Conservation (phyloP, 768 basidiomycete species). For the Amanita rubescens region DNA sequence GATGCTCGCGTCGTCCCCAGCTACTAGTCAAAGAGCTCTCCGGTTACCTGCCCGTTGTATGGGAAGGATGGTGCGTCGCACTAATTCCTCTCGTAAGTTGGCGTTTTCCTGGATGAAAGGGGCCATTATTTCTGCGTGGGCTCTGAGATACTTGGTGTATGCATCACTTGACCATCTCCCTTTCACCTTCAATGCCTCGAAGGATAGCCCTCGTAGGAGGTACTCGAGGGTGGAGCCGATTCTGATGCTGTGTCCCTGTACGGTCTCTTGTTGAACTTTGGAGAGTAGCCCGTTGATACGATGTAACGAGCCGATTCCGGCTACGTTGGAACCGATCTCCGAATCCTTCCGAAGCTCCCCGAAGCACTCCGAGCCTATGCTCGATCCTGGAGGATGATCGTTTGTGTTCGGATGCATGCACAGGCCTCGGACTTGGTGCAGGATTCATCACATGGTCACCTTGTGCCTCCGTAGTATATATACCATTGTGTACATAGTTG, state of each 20-base stretch:
- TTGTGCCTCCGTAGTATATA: no score
- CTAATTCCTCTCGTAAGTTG: neutral
- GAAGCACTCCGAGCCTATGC: no score
- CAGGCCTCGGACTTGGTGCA: no score
- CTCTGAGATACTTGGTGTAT: neutral
- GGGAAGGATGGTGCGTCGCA: neutral
- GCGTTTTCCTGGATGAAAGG: constrained; percentile 1
- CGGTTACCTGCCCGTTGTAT: neutral
- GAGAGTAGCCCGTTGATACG: constrained; percentile 9
- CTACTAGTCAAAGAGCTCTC: neutral
- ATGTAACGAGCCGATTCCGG: no score
- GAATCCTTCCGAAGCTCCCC: no score
- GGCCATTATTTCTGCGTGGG: constrained; percentile 3
- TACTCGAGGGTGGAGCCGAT: constrained; percentile 3
- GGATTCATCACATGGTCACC: no score
- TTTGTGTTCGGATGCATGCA: no score
- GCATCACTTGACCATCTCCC: constrained; percentile 7
- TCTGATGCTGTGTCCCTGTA: constrained; percentile 21
- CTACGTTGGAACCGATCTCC: no score
- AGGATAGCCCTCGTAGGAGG: neutral
- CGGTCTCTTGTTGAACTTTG: constrained; percentile 6
- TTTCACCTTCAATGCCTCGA: constrained; percentile 2
- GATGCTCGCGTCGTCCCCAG: neutral
- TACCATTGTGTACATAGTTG: no score
- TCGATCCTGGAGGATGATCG: no score